Conservation (phyloP, 179 eudicot species). For the Carnegiea gigantea region DNA sequence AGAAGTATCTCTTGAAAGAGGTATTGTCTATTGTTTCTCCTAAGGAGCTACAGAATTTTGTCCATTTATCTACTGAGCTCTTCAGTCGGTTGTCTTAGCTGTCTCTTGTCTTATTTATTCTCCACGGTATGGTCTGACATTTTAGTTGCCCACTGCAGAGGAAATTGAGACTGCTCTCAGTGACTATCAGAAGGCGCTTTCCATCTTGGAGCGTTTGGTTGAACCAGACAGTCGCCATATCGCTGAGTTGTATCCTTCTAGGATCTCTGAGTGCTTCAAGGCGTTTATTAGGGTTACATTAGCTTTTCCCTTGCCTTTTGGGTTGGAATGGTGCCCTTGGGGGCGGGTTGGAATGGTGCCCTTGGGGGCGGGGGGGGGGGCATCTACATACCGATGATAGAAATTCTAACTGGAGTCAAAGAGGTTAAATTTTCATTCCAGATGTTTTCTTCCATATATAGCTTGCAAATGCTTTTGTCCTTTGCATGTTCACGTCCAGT, state of each 20-base stretch:
- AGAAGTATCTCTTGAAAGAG: constrained; percentile 94
- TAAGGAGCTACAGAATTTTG: background rate
- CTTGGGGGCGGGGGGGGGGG: background rate
- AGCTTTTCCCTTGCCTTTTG: background rate
- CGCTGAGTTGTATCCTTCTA: constrained; percentile 87
- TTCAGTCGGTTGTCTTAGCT: constrained; percentile 2
- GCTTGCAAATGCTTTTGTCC: background rate
- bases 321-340: too few relatives aligned
- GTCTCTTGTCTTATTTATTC: background rate
- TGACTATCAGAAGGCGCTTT: constrained; percentile 78
- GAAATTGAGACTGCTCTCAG: constrained; percentile 84
- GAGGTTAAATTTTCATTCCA: background rate
- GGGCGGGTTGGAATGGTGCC: too few relatives aligned
- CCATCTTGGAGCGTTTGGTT: constrained; percentile 73
- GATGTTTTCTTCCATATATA: background rate
- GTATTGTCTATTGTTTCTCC: constrained; percentile 30
- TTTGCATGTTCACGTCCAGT: background rate
- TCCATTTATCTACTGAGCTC: constrained; percentile 4
- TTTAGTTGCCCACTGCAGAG: constrained; percentile 50
- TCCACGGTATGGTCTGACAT: background rate
- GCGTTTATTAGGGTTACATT: background rate
- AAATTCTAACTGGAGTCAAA: background rate
- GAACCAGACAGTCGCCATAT: constrained; percentile 77
- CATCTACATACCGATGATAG: background rate
- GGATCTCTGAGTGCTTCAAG: background rate